Evolutionary conservation across 495 filamentous ascomycete species (phyloP).

Genomic region (Aspergillus affinis): DNA sequence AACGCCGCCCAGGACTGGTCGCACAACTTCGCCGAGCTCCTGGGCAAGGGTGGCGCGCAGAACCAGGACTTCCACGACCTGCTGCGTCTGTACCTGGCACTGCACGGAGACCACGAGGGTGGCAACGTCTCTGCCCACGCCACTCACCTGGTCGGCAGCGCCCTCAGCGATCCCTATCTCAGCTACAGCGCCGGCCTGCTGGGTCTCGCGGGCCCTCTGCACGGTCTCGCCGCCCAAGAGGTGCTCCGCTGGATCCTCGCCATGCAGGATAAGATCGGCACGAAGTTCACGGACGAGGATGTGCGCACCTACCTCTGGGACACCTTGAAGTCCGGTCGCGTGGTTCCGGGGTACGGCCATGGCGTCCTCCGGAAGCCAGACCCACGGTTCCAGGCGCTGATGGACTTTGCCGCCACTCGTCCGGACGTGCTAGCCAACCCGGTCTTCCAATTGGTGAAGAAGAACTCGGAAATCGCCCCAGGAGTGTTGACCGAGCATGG

Average conservation of each 20-base stretch:
- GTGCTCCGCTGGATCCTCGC: conserved; percentile 92
- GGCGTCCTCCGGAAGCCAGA: conserved; percentile 97
- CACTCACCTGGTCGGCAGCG: conserved; percentile 97
- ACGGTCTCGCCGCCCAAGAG: conserved; percentile 95
- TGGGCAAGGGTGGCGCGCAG: conserved; percentile 82
- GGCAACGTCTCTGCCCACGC: conserved; percentile 96
- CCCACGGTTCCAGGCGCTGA: conserved; percentile 91
- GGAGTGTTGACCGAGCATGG: conserved; percentile 88
- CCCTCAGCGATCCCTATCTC: conserved; percentile 91
- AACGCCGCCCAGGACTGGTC: conserved; percentile 83
- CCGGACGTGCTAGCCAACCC: conserved; percentile 84
- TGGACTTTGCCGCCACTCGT: conserved; percentile 87
- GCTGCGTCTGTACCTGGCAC: conserved; percentile 86
- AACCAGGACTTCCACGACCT: conserved; percentile 95
- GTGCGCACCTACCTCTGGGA: conserved; percentile 88
- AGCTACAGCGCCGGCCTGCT: conserved; percentile 95
- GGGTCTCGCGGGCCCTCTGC: conserved; percentile 90
- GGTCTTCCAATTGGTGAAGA: conserved; percentile 89
- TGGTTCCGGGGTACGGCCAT: conserved; percentile 97
- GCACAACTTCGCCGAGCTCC: conserved; percentile 96
- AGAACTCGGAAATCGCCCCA: conserved; percentile 79
- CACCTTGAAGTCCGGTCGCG: conserved; percentile 88
- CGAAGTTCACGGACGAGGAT: conserved; percentile 71
- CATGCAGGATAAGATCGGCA: conserved; percentile 87
- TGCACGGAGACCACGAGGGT: conserved; percentile 97